phyloP scores from a whole-genome alignment of 345 rosid species.

The Clarkia xantiana region DNA sequence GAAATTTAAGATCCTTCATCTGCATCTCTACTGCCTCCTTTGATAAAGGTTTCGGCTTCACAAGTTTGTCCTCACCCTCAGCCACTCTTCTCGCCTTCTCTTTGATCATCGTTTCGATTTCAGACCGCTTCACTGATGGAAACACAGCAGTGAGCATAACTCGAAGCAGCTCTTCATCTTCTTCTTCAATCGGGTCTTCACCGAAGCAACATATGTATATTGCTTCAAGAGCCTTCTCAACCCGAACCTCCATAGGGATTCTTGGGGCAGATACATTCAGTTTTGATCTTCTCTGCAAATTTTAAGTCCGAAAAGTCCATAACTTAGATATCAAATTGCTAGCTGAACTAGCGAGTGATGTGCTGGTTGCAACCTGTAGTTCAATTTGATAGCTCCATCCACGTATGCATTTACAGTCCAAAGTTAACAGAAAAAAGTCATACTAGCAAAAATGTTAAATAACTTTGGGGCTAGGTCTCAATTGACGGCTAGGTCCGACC shows the following conservation, averaged over 20 bases:
- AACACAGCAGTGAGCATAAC: slow-evolving; percentile 61
- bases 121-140: slow-evolving; percentile 35
- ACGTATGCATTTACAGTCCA: too few species aligned
- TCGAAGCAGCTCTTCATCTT: slow-evolving; percentile 47
- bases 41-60: slow-evolving; percentile 41
- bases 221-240: slow-evolving; percentile 82
- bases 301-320: too few species aligned
- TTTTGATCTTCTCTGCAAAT: too few species aligned
- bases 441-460: too few species aligned
- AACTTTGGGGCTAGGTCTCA: too few species aligned
- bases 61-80: slow-evolving; percentile 32
- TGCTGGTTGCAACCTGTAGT: too few species aligned
- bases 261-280: background rate
- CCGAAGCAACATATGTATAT: slow-evolving; percentile 72
- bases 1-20: slow-evolving; percentile 91
- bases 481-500: too few species aligned
- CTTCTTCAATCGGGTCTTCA: slow-evolving; percentile 53
- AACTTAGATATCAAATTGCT: too few species aligned
- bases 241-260: slow-evolving; percentile 62
- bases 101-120: slow-evolving; percentile 44
- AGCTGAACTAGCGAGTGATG: too few species aligned
- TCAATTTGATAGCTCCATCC: too few species aligned
- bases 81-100: slow-evolving; percentile 53
- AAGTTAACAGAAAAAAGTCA: too few species aligned
- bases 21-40: slow-evolving; percentile 71